These are phyloP conservation scores for Digitaria exilis DNA, from an alignment of 202 grass and related monocot species.

Conservation along the genomic window DNA sequence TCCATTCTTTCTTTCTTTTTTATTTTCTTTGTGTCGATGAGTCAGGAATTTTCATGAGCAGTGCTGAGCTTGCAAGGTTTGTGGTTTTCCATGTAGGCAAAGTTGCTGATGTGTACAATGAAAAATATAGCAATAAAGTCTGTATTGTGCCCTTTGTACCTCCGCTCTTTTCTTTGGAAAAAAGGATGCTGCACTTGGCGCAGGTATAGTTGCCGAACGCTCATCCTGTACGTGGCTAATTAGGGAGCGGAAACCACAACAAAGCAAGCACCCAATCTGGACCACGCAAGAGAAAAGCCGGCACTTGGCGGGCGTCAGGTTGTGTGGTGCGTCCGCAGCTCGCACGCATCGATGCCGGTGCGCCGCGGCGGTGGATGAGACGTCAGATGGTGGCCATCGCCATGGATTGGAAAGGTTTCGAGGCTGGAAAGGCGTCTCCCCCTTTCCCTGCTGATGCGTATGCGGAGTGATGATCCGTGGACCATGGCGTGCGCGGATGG, in stretches of 20 bases:
- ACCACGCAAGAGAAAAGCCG: background rate
- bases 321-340: background rate
- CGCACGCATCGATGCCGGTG: background rate
- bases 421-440: background rate
- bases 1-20: slow-evolving; percentile 23
- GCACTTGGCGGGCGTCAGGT: background rate
- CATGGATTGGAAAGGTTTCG: background rate
- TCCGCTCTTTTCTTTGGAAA: background rate
- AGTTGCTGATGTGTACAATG: slow-evolving; percentile 33
- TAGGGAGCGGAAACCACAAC: background rate
- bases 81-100: slow-evolving; percentile 29
- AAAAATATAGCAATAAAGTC: slow-evolving; percentile 51
- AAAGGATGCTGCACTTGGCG: background rate
- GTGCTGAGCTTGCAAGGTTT: slow-evolving; percentile 6
- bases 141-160: slow-evolving; percentile 4
- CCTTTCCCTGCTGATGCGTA: slow-evolving; percentile 4
- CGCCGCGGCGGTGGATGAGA: slow-evolving; percentile 15
- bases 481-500: background rate
- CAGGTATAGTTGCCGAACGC: background rate
- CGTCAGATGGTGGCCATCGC: background rate
- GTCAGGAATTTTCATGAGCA: slow-evolving; percentile 8
- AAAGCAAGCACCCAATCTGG: background rate
- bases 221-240: background rate
- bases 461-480: slow-evolving; percentile 12
- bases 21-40: background rate